Conservation (phyloP, 805 yeast genomes). For the Metschnikowia drakensbergensis region DNA sequence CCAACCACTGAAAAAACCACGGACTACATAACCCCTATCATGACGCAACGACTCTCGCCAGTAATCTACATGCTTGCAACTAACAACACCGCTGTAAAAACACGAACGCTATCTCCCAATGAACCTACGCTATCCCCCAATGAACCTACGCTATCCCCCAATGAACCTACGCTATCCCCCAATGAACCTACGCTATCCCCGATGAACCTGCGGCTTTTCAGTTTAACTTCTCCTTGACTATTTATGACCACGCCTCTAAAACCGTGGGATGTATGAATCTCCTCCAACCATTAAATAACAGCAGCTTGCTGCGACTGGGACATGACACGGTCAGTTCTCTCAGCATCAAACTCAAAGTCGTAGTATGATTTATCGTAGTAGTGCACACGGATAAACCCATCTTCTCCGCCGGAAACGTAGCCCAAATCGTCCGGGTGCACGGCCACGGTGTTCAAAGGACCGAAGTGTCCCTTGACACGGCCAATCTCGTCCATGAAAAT, state of each 20-base stretch:
- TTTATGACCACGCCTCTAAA: neutral
- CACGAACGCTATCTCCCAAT: too few species aligned
- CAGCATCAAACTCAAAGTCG: constrained; percentile 85
- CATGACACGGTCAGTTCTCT: constrained; percentile 63
- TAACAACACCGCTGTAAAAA: too few species aligned
- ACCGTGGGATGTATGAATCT: too few species aligned
- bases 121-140: too few species aligned
- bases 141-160: too few species aligned
- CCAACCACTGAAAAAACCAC: too few species aligned
- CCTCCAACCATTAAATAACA: neutral
- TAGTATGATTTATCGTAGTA: constrained; percentile 88
- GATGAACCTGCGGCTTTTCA: too few species aligned
- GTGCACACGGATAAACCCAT: constrained; percentile 93
- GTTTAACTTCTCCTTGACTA: neutral
- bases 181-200: too few species aligned
- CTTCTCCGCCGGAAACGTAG: constrained; percentile 98
- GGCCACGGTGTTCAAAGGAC: constrained; percentile 93
- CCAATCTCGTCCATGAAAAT: constrained; percentile 95
- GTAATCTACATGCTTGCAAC: too few species aligned
- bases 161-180: too few species aligned
- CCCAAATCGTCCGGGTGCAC: constrained; percentile 92
- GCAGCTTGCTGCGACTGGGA: constrained; percentile 19
- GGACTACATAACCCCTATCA: too few species aligned
- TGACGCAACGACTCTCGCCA: too few species aligned
- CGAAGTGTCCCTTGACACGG: constrained; percentile 97